Evolutionary conservation across 768 basidiomycete genomes (phyloP).

Genomic region (Rhizopogon vesiculosus): DNA sequence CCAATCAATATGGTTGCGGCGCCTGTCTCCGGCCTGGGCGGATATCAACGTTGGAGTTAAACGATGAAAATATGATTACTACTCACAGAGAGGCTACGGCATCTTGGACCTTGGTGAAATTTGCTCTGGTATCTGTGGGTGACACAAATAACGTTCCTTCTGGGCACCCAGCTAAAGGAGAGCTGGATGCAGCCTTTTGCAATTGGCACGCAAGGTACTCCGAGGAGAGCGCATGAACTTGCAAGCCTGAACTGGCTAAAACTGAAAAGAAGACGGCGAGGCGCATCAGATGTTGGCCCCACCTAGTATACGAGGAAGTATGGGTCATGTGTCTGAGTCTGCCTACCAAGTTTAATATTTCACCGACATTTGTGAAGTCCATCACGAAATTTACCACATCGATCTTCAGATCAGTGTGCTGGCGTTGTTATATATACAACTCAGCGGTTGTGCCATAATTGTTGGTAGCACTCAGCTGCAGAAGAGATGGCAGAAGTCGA

Average conservation of each 20-base stretch:
- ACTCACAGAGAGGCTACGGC: conserved; percentile 36
- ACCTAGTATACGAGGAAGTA: background rate
- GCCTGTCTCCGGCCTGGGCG: conserved; percentile 33
- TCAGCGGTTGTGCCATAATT: too few species aligned
- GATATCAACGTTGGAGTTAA: background rate
- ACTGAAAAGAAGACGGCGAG: background rate
- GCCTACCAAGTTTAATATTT: background rate
- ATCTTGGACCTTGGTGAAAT: conserved; percentile 34
- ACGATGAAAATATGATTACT: background rate
- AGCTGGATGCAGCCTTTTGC: conserved; percentile 35
- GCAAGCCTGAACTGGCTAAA: background rate
- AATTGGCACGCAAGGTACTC: conserved; percentile 46
- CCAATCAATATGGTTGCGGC: conserved; percentile 22
- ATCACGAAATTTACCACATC: background rate
- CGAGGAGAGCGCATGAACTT: conserved; percentile 37
- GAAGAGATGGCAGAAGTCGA: too few species aligned
- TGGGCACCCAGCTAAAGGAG: conserved; percentile 51
- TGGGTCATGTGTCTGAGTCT: background rate
- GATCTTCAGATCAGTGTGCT: background rate
- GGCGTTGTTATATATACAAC: too few species aligned
- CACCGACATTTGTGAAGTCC: background rate
- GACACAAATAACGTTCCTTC: conserved; percentile 59
- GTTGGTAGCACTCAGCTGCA: too few species aligned
- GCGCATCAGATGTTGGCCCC: background rate
- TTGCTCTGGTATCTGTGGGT: conserved; percentile 36